These are phyloP conservation scores for Closterium sp. DNA, from an alignment of 139 green algal species.

Conservation along the genomic window DNA sequence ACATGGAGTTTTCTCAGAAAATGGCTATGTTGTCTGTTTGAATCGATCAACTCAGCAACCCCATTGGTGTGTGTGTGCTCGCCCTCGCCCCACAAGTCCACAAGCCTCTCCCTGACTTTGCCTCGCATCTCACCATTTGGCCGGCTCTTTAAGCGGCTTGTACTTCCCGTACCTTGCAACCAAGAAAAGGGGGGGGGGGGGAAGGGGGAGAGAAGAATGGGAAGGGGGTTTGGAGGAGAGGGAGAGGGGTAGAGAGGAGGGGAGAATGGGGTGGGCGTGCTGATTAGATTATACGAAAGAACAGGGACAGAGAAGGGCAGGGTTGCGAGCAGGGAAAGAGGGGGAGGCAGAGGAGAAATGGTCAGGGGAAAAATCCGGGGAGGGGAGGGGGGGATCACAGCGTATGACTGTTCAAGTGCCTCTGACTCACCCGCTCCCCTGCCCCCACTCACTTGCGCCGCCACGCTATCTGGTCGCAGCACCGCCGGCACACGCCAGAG, in stretches of 20 bases:
- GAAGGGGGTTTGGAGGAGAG: too few species aligned
- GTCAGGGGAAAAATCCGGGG: too few species aligned
- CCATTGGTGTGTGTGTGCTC: not conserved
- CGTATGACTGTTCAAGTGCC: not conserved
- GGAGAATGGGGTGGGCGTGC: not conserved
- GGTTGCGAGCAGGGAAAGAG: too few species aligned
- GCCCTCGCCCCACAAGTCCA: not conserved
- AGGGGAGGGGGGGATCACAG: not conserved
- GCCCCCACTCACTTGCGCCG: not conserved
- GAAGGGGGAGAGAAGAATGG: not conserved
- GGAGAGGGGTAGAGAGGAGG: not conserved
- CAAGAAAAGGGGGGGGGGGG: not conserved
- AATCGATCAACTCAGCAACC: too few species aligned
- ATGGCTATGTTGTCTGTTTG: too few species aligned
- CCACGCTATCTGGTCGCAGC: not conserved
- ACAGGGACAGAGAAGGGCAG: too few species aligned
- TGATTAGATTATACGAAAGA: not conserved
- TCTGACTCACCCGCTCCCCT: not conserved
- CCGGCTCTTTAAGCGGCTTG: not conserved
- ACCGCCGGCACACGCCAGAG: not conserved
- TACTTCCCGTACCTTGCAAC: not conserved
- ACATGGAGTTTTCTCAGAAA: too few species aligned
- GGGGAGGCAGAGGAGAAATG: too few species aligned
- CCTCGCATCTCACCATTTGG: not conserved
- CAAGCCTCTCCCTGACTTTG: too few species aligned